phyloP scores from a whole-genome alignment of 306 rosid genomes.

The Begonia loranthoides region DNA sequence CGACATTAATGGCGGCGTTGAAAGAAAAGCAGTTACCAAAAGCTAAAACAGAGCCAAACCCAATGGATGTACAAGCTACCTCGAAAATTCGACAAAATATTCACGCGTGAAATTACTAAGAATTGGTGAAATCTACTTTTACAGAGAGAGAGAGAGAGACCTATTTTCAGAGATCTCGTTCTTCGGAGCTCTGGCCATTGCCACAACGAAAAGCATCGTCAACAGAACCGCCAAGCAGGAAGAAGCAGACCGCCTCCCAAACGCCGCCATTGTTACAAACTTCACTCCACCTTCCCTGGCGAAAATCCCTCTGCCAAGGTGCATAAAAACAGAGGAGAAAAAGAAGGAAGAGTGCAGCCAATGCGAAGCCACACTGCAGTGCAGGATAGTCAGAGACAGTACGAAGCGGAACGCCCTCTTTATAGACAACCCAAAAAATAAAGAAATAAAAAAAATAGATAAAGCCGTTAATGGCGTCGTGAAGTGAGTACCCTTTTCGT shows the following conservation, averaged over 20 bases:
- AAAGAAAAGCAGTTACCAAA: too few species aligned
- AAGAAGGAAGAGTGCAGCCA: too few species aligned
- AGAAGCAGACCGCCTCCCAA: constrained; percentile 14
- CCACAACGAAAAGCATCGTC: constrained; percentile 25
- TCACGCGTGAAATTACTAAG: constrained; percentile 1
- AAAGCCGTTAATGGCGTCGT: too few species aligned
- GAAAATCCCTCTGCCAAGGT: not conserved
- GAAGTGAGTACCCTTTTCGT: too few species aligned
- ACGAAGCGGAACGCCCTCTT: not conserved
- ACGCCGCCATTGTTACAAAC: constrained; percentile 30
- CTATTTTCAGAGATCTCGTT: constrained; percentile 32
- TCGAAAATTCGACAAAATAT: too few species aligned
- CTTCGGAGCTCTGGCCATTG: constrained; percentile 18
- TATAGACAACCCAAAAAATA: too few species aligned
- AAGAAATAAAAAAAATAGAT: too few species aligned
- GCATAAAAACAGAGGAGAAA: not conserved
- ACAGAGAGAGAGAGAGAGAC: constrained; percentile 11
- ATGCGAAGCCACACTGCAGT: not conserved
- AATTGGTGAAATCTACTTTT: constrained; percentile 5
- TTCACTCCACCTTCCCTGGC: not conserved
- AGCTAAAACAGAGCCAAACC: too few species aligned
- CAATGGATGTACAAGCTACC: too few species aligned
- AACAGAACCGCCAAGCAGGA: constrained; percentile 15
- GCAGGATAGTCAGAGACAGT: not conserved
- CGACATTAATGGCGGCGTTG: not conserved